Evolutionary conservation across 2,329 filamentous ascomycete species (phyloP).

Genomic region (Epichloe baconii): DNA sequence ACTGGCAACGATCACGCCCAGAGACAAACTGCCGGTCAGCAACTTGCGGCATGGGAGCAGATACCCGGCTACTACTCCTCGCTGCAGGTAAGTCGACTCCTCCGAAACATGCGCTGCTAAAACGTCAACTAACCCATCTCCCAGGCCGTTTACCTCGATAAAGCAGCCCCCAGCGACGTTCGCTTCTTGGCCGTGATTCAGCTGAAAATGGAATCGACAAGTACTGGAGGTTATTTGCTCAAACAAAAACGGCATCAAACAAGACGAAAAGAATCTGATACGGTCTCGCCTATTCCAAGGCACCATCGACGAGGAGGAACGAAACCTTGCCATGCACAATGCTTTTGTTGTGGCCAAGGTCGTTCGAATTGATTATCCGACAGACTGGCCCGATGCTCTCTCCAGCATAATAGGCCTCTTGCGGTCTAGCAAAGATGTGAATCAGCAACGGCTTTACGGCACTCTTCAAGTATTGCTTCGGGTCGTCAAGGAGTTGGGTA

Average conservation of each 20-base stretch:
- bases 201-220: slow-evolving; percentile 95
- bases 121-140: neutral
- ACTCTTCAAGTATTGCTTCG: slow-evolving; percentile 67
- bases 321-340: slow-evolving; percentile 71
- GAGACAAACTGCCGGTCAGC: slow-evolving; percentile 54
- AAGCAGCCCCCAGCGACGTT: slow-evolving; percentile 59
- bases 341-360: slow-evolving; percentile 81
- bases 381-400: slow-evolving; percentile 63
- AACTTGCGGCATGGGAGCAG: slow-evolving; percentile 60
- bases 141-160: slow-evolving; percentile 71
- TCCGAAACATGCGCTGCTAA: neutral
- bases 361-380: slow-evolving; percentile 76
- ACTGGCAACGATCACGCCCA: slow-evolving; percentile 48
- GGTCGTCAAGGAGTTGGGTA: slow-evolving; percentile 81
- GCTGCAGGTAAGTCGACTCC: slow-evolving; percentile 42
- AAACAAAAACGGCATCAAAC: slow-evolving; percentile 50
- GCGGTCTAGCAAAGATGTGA: slow-evolving; percentile 35
- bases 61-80: slow-evolving; percentile 52
- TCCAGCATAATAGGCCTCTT: slow-evolving; percentile 50
- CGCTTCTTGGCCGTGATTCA: slow-evolving; percentile 87
- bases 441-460: slow-evolving; percentile 55
- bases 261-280: slow-evolving; percentile 65
- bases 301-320: slow-evolving; percentile 63
- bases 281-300: slow-evolving; percentile 62
- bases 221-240: slow-evolving; percentile 63